Conservation (phyloP, 164 flowering plant species). For the Annona cherimola region DNA sequence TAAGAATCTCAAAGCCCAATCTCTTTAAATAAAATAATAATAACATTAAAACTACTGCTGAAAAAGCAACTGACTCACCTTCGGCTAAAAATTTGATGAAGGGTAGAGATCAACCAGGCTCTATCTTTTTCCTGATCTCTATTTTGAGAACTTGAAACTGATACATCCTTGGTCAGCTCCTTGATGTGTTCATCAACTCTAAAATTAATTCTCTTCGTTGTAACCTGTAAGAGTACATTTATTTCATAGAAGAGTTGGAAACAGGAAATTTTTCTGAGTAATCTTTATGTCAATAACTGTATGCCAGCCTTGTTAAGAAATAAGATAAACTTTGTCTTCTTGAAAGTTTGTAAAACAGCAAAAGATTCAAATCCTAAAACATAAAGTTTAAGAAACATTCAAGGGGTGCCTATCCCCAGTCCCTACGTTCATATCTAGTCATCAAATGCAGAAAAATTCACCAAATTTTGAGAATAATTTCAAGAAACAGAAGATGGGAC, state of each 20-base stretch:
- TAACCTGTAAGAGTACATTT: constrained; percentile 50
- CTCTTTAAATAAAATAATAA: too few relatives aligned
- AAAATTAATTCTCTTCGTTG: constrained; percentile 83
- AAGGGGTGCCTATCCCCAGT: background rate
- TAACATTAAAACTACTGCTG: background rate
- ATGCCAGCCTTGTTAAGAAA: background rate
- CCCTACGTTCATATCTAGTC: too few relatives aligned
- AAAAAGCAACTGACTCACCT: constrained; percentile 42
- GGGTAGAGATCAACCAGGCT: constrained; percentile 82
- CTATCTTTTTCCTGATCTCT: constrained; percentile 56
- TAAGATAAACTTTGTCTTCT: background rate
- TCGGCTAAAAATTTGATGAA: constrained; percentile 92
- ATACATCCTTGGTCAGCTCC: constrained; percentile 28
- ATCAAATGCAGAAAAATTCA: too few relatives aligned
- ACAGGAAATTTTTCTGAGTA: background rate
- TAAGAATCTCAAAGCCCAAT: too few relatives aligned
- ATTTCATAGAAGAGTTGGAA: background rate
- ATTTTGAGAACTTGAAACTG: constrained; percentile 26
- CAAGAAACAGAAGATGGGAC: background rate
- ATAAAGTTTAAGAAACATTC: background rate
- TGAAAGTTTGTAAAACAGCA: too few relatives aligned
- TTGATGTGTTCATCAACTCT: constrained; percentile 57
- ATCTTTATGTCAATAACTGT: background rate
- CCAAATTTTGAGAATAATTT: too few relatives aligned
- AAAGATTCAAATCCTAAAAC: background rate